These are phyloP conservation scores for Akanthomyces lecanii DNA, from an alignment of 2,329 filamentous ascomycete species.

Conservation along the genomic window DNA sequence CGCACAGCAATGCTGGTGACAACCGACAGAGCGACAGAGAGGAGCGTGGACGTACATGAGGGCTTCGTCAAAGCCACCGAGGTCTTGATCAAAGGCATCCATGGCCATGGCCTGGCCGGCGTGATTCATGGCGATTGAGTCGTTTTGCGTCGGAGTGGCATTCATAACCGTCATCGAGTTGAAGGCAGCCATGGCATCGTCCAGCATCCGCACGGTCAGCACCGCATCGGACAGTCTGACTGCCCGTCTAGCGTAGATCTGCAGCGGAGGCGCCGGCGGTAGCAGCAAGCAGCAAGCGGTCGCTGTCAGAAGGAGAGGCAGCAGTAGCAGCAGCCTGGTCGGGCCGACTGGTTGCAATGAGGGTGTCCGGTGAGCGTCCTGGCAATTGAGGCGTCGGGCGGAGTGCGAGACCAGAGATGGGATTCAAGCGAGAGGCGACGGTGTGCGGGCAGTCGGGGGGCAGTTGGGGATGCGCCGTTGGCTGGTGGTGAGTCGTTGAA, in stretches of 20 bases:
- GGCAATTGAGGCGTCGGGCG: background rate
- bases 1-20: background rate
- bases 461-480: background rate
- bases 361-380: background rate
- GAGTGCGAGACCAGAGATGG: background rate
- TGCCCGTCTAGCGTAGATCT: background rate
- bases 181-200: slow-evolving; percentile 55
- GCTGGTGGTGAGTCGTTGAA: slow-evolving; percentile 8
- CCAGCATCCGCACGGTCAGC: slow-evolving; percentile 28
- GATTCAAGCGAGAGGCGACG: background rate
- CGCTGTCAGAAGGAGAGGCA: background rate
- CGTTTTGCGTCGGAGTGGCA: slow-evolving; percentile 40
- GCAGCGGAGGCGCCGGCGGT: background rate
- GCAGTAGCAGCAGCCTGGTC: background rate
- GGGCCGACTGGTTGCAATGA: background rate
- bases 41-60: slow-evolving; percentile 44
- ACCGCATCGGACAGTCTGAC: slow-evolving; percentile 23
- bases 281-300: background rate
- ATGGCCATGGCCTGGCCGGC: slow-evolving; percentile 39
- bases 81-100: slow-evolving; percentile 49
- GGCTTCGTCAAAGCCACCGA: slow-evolving; percentile 50
- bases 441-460: background rate
- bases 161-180: slow-evolving; percentile 52
- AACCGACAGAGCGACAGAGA: slow-evolving; percentile 15
- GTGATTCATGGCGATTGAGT: slow-evolving; percentile 45